Evolutionary conservation across 805 yeast genomes (phyloP).

Genomic region (Candida chauliodis): DNA sequence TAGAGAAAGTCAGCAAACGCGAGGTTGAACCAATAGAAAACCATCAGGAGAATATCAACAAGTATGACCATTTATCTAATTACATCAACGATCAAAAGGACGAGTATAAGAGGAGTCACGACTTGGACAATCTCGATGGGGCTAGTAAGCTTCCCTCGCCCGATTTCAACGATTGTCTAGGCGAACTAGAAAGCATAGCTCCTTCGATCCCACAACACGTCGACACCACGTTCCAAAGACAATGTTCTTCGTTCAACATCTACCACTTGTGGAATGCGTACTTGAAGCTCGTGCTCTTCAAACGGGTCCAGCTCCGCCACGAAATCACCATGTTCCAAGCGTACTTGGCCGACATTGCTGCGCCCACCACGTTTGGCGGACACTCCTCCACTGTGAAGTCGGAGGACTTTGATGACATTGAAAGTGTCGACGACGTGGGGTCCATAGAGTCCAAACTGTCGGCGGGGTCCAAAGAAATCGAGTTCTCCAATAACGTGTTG

Average conservation of each 20-base stretch:
- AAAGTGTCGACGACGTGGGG: neutral
- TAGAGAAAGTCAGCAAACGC: constrained; percentile 18
- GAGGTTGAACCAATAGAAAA: neutral
- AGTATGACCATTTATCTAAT: constrained; percentile 20
- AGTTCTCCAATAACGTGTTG: constrained; percentile 21
- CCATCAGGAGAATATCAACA: constrained; percentile 9
- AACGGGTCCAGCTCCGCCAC: constrained; percentile 38
- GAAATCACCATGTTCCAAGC: constrained; percentile 36
- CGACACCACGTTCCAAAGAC: constrained; percentile 4
- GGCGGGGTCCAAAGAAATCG: constrained; percentile 14
- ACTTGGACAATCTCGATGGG: neutral
- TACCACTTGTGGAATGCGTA: constrained; percentile 30
- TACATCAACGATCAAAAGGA: constrained; percentile 26
- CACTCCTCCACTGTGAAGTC: neutral
- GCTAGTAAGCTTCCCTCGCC: constrained; percentile 1
- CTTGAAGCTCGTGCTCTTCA: constrained; percentile 30
- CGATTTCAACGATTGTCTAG: neutral
- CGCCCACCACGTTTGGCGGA: too few species aligned
- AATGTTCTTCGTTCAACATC: neutral
- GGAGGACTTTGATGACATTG: constrained; percentile 2
- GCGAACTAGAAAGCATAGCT: constrained; percentile 12
- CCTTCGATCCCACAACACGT: constrained; percentile 29
- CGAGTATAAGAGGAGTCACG: constrained; percentile 8
- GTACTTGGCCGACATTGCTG: constrained; percentile 10
- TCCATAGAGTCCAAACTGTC: constrained; percentile 7